Base-by-base conservation (phyloP, 1,284 basidiomycete species). In the Ustilago curta region DNA sequence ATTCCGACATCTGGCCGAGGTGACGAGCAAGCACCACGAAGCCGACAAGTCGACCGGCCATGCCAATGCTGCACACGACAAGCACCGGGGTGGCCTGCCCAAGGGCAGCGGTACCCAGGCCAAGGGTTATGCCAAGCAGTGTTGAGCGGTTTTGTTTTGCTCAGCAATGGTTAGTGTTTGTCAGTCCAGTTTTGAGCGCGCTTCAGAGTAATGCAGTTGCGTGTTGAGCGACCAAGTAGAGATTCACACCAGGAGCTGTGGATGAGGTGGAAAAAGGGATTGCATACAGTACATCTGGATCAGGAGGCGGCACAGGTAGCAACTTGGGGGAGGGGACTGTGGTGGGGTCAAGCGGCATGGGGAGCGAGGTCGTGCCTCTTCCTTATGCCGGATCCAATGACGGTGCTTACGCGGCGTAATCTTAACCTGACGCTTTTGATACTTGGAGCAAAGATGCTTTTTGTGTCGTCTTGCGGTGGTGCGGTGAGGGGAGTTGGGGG, bases 61-160 rank as follows among this genome's bases (percentile, higher is more conserved):
- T 29, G 42, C 55, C 31, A 72, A 65, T 37, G 75, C 52, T 11
- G 67, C 75, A 12, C 55, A 70, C 45, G 70, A 72, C 40, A 79
- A 77, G 49, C 69, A 77, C 64, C 44, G 64, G 16, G 62, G 64
- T 47, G 70, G 64, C 1, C 58, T 79, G 21, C 73, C 71, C 4
- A 29, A 68, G 16, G 78, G 74, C 18, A 50, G 48, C 11, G 80
- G 81, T 47, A 29, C 35, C 19, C 66, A 70, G 53, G 62, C 73
- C 3, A 70, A 40, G 16, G 82, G 82, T 21, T 83, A 78, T 54
- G 37, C 63, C 9, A 79, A 79, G 66, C 82, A 84, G 77, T 84
- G 82, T 65, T 84, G 59, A 70, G 35, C 58, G 19, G 18, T 12
- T 8, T 32, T 32, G 31, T 32, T 8, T 32, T 12, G 6, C 8